Conservation (phyloP, 2,329 filamentous ascomycete genomes). For the Sordariomycetes sp. region DNA sequence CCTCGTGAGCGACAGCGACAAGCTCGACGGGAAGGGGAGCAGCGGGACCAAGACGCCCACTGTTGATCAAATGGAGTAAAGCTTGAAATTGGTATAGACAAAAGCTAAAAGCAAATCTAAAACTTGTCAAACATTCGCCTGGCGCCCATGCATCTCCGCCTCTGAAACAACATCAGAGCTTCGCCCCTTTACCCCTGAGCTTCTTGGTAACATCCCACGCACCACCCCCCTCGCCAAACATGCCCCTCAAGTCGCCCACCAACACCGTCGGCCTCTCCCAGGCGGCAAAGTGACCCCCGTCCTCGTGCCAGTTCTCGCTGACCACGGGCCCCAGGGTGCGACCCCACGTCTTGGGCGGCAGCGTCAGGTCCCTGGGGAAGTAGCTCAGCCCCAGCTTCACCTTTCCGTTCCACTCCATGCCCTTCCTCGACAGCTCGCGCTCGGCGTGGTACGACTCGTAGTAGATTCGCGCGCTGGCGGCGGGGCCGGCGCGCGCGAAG, state of each 20-base stretch:
- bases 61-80: slow-evolving; percentile 23
- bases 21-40: slow-evolving; percentile 29
- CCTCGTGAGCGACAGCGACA: slow-evolving; percentile 29
- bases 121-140: no score
- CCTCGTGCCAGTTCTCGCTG: slow-evolving; percentile 38
- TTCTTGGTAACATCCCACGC: neutral
- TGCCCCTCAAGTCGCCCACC: slow-evolving; percentile 41
- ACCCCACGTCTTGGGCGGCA: slow-evolving; percentile 44
- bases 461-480: slow-evolving; percentile 59
- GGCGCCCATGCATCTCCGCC: no score
- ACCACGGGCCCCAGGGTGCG: slow-evolving; percentile 52
- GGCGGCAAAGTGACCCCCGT: slow-evolving; percentile 53
- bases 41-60: slow-evolving; percentile 14
- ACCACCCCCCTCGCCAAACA: slow-evolving; percentile 43
- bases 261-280: slow-evolving; percentile 47
- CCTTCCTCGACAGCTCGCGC: slow-evolving; percentile 8
- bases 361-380: slow-evolving; percentile 46
- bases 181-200: no score
- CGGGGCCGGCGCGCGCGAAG: slow-evolving; percentile 57
- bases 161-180: no score
- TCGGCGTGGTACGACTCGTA: slow-evolving; percentile 49
- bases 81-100: neutral
- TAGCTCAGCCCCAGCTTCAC: slow-evolving; percentile 33
- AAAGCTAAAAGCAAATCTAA: no score
- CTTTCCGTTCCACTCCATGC: slow-evolving; percentile 14